Base-by-base conservation (phyloP, 164 flowering plant genomes). In the Piper longum region DNA sequence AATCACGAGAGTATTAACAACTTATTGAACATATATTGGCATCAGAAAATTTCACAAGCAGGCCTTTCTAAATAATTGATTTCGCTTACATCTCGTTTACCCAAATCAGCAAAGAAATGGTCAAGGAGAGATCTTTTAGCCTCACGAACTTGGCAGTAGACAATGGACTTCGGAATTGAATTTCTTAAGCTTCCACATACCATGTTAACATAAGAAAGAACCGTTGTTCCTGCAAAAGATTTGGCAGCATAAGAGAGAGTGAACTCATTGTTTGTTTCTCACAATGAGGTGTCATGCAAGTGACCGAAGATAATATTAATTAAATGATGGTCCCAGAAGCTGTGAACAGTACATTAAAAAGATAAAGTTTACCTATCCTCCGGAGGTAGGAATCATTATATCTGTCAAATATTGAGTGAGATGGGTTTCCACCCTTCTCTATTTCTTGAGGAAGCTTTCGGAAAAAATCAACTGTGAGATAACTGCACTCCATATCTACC, bases 401-500 rank as follows among this genome's bases (percentile, higher is more conserved):
- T 81, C 98, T 73, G 60, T 92, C 98, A 69, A 89, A 89, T 68
- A 92, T 81, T 18, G 98, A 92, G 69, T 82, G 89, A 16, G 95
- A 79, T 57, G 96, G 96, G 66, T 92, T 87, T 74, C 98, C 98
- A 12, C 98, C 98, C 79, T 89, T 89, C 70, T 89, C 98, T 55
- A 85, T 75, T 75, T 92, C 98, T 72, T 87, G 96, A 48, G 96
- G 98, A 74, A 92, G 93, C 86, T 89, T 89, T 64, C 98, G 77
- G 82, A 92, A 92, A 80, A 89, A 92, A 62, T 89, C 98, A 59
- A 92, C 93, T 7, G 98, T 92, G 67, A 92, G 79, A 67, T 92
- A 92, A 67, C 86, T 76, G 64, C 79, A 76, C 75, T 92, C 98
- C 96, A 92, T 92, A 56, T 89, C 96, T 55, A 92, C 98, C 54